Evolutionary conservation across 1,284 basidiomycete species (phyloP).

Genomic region (Volvariella surrecta): DNA sequence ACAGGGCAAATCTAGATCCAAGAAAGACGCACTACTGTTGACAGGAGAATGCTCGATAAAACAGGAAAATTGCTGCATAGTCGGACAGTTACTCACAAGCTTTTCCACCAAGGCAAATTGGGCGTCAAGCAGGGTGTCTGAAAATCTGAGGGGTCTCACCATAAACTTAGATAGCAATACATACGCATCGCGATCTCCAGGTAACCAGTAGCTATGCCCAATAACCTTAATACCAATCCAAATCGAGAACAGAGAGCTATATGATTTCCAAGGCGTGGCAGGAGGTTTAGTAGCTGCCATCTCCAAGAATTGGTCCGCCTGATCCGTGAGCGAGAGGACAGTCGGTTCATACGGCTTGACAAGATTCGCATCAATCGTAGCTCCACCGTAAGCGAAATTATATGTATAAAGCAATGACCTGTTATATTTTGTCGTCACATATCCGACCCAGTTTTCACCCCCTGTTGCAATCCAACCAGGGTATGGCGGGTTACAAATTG

Average conservation of each 20-base stretch:
- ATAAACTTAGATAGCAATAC: slow-evolving; percentile 16
- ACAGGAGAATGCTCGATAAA: no score
- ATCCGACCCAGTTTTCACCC: slow-evolving; percentile 52
- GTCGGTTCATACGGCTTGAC: slow-evolving; percentile 41
- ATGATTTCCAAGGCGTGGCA: slow-evolving; percentile 41
- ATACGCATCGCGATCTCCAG: slow-evolving; percentile 40
- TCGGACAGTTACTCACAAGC: slow-evolving; percentile 29
- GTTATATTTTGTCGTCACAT: slow-evolving; percentile 40
- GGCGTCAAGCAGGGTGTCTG: slow-evolving; percentile 37
- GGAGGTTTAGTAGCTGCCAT: slow-evolving; percentile 34
- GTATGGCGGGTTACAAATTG: slow-evolving; percentile 50
- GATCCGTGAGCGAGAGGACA: slow-evolving; percentile 43
- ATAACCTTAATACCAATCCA: slow-evolving; percentile 61
- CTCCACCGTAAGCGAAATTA: slow-evolving; percentile 55
- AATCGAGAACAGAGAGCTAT: slow-evolving; percentile 45
- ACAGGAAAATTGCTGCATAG: no score
- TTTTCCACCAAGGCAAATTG: slow-evolving; percentile 49
- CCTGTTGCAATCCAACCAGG: slow-evolving; percentile 49
- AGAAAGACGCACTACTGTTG: slow-evolving; percentile 8
- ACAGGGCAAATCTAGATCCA: not conserved
- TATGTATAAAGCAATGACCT: slow-evolving; percentile 44
- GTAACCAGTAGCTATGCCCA: slow-evolving; percentile 38
- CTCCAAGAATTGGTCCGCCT: slow-evolving; percentile 43
- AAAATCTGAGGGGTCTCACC: no score
- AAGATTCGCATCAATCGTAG: slow-evolving; percentile 45